phyloP scores from a whole-genome alignment of 805 yeast genomes.

The Pichia kluyveri region DNA sequence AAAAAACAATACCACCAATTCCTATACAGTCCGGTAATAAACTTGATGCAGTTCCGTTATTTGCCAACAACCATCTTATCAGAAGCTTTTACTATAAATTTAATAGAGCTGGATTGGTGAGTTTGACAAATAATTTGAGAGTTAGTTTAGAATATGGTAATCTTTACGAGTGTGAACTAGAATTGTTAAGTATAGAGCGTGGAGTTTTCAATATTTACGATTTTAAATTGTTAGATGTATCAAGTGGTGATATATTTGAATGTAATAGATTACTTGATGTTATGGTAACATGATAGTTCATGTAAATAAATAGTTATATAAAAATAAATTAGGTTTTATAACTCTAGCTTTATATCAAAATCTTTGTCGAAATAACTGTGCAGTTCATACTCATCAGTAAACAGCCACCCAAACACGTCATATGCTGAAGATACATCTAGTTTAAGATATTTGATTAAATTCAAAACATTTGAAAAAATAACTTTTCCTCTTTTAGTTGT shows the following conservation, averaged over 20 bases:
- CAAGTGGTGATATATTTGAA: constrained; percentile 58
- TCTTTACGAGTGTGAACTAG: constrained; percentile 55
- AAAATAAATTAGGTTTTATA: not conserved
- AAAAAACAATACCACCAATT: constrained; percentile 29
- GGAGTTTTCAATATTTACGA: constrained; percentile 63
- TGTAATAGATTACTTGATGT: constrained; percentile 67
- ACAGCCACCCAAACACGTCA: constrained; percentile 22
- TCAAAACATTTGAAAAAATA: constrained; percentile 14
- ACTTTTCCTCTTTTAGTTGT: constrained; percentile 11
- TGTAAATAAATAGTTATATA: too few species aligned
- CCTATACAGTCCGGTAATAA: constrained; percentile 20
- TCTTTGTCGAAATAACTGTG: constrained; percentile 11
- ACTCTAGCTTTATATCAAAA: not conserved
- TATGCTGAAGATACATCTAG: constrained; percentile 17
- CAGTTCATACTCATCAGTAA: constrained; percentile 20
- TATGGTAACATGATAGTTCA: constrained; percentile 32
- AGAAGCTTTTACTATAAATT: constrained; percentile 28
- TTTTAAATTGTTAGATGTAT: constrained; percentile 52
- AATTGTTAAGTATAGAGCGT: constrained; percentile 49
- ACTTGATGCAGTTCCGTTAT: constrained; percentile 22
- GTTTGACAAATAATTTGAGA: constrained; percentile 56
- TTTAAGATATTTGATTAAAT: constrained; percentile 16
- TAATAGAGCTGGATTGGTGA: constrained; percentile 46
- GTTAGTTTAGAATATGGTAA: constrained; percentile 51
- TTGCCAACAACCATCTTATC: constrained; percentile 20